Conservation (phyloP, 2,329 filamentous ascomycete genomes). For the Zymoseptoria ardabiliae region DNA sequence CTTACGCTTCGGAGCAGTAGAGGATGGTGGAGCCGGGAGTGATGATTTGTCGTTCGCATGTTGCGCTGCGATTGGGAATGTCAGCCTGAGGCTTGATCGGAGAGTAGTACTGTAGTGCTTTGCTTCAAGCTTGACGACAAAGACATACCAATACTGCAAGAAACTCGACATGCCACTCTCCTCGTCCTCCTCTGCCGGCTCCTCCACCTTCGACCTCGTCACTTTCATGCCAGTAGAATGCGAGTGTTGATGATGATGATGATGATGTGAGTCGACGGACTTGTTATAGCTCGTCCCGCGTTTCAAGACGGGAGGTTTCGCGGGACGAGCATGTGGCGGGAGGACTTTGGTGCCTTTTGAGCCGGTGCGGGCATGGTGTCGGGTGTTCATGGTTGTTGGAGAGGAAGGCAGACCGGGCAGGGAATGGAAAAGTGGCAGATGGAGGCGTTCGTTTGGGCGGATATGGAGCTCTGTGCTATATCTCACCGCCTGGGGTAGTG, state of each 20-base stretch:
- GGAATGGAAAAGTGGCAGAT: neutral
- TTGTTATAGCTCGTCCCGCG: conserved; percentile 21
- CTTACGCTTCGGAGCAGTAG: conserved; percentile 59
- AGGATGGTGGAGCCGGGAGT: conserved; percentile 53
- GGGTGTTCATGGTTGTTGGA: conserved; percentile 18
- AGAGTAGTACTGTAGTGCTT: neutral
- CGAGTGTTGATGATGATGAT: conserved; percentile 4
- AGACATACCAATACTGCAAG: conserved; percentile 46
- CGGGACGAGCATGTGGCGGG: conserved; percentile 20
- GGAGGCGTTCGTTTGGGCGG: neutral
- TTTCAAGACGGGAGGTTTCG: conserved; percentile 18
- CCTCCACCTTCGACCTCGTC: conserved; percentile 13
- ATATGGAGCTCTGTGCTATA: neutral
- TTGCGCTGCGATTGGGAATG: conserved; percentile 40
- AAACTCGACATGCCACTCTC: conserved; percentile 48
- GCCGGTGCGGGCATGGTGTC: conserved; percentile 20
- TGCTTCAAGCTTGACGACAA: neutral
- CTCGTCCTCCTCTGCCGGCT: conserved; percentile 30
- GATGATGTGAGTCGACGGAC: conserved; percentile 7
- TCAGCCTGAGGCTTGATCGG: neutral
- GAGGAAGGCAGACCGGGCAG: neutral
- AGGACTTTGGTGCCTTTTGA: conserved; percentile 23
- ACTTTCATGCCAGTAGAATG: conserved; percentile 9
- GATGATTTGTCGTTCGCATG: conserved; percentile 59
- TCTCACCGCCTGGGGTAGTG: neutral